These are phyloP conservation scores for Colletotrichum musicola DNA, from an alignment of 2,329 filamentous ascomycete genomes.

Conservation along the genomic window DNA sequence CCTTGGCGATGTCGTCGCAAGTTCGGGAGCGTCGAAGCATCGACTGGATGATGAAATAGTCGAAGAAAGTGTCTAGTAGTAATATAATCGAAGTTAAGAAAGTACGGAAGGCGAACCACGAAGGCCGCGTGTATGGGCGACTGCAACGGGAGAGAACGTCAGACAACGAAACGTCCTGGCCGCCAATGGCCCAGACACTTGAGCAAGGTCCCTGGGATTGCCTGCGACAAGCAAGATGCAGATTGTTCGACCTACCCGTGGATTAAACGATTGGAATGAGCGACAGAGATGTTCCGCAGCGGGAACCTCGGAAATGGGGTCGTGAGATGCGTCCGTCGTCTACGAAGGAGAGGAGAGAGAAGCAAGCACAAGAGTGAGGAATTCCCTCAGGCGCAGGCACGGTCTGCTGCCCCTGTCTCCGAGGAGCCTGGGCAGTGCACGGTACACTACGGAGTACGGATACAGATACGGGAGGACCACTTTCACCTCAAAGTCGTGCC, in stretches of 20 bases:
- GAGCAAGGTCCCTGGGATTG: conserved; percentile 7
- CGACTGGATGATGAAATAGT: conserved; percentile 11
- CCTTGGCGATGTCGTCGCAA: not conserved
- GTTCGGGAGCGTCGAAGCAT: conserved; percentile 16
- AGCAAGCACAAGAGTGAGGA: conserved; percentile 13
- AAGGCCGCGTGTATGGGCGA: conserved; percentile 7
- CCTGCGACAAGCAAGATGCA: conserved; percentile 1
- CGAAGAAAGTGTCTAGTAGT: not conserved
- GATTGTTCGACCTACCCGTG: conserved; percentile 5
- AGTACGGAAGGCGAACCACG: conserved; percentile 2
- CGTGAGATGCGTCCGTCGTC: conserved; percentile 10
- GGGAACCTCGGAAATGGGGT: conserved; percentile 19
- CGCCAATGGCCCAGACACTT: conserved; percentile 5
- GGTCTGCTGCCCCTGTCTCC: conserved; percentile 3
- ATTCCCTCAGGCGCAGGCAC: conserved; percentile 21
- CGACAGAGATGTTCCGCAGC: conserved; percentile 30
- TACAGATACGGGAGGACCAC: conserved; percentile 3
- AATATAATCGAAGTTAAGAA: conserved; percentile 11
- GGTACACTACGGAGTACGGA: too few relatives aligned
- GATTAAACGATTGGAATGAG: conserved; percentile 26
- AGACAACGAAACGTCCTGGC: conserved; percentile 22
- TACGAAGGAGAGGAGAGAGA: conserved; percentile 7
- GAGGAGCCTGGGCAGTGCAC: not conserved
- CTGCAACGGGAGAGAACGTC: conserved; percentile 1
- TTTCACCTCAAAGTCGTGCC: conserved; percentile 19